Evolutionary conservation across 768 basidiomycete genomes (phyloP), one percentile per base, ranked within the genome.

Genomic region (Pleurotus salmoneostramineus): DNA sequence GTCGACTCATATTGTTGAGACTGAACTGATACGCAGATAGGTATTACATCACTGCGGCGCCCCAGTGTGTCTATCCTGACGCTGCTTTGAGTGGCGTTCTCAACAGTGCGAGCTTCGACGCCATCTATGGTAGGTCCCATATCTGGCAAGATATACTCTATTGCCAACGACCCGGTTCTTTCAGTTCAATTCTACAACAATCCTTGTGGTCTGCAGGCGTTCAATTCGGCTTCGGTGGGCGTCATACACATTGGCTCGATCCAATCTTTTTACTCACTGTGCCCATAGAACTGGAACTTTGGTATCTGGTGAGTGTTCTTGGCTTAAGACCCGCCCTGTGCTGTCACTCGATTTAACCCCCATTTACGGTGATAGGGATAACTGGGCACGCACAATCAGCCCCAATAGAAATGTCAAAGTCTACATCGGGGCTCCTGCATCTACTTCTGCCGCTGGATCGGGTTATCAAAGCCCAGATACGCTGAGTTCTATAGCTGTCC

Each of bases 41-140:
- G 63, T 89, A 85, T 71, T 88, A 84, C 63, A 70, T 88, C 51
- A 85, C 85, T 56, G 85, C 78, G 43, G 83, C 84, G 10, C 83
- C 82, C 31, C 87, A 76, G 67, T 90, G 88, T 63, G 83, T 85
- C 4, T 91, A 80, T 72, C 87, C 88, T 3, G 88, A 90, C 65
- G 79, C 77, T 5, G 77, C 80, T 47, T 70, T 90, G 5, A 80
- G 84, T 7, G 73, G 74, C 6, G 83, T 87, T 17, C 72, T 90
- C 56, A 82, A 88, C 63, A 63, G 75, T 0, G 87, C 82, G 8
- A 76, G 67, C 4, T 91, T 90, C 61, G 89, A 91, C 70, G 87
- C 86, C 1, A 72, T 91, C 59, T 89, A 88, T 61, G 87, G 77
- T 79, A 60, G 42, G 70, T 63, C 7, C 35, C 21, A 21, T 11